phyloP scores from a whole-genome alignment of 768 basidiomycete species.

The Strobilomyces confusus region DNA sequence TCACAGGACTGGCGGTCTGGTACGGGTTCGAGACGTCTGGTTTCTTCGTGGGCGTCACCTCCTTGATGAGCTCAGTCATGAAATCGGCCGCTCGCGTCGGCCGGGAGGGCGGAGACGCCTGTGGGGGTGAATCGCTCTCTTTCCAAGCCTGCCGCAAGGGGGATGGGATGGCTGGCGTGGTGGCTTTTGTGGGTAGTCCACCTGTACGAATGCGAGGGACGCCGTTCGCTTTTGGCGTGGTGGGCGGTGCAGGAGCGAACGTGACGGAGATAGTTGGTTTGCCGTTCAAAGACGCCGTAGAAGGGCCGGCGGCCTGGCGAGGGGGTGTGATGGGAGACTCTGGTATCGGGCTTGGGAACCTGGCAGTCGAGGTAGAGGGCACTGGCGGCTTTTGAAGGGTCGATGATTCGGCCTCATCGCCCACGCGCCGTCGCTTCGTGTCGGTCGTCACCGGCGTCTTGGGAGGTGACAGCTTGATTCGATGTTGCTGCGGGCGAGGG shows the following conservation, averaged over 20 bases:
- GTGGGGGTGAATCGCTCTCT: conserved; percentile 38
- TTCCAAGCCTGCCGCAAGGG: conserved; percentile 75
- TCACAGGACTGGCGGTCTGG: conserved; percentile 65
- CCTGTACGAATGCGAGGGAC: conserved; percentile 39
- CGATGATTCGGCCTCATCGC: conserved; percentile 38
- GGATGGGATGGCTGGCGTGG: conserved; percentile 64
- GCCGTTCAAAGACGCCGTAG: conserved; percentile 26
- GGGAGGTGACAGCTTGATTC: conserved; percentile 40
- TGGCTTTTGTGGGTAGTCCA: conserved; percentile 43
- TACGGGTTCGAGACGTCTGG: conserved; percentile 77
- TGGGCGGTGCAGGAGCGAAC: conserved; percentile 16
- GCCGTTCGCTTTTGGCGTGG: conserved; percentile 28
- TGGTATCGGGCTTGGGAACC: conserved; percentile 23
- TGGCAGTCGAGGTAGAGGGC: conserved; percentile 25
- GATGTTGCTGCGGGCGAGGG: conserved; percentile 44
- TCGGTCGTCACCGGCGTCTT: conserved; percentile 41
- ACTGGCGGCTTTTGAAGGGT: conserved; percentile 31
- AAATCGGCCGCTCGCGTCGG: conserved; percentile 66
- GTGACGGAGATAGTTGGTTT: conserved; percentile 24
- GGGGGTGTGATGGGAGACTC: conserved; percentile 34
- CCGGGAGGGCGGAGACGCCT: conserved; percentile 29
- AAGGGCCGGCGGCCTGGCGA: conserved; percentile 23
- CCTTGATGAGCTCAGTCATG: conserved; percentile 68
- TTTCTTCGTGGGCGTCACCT: conserved; percentile 59
- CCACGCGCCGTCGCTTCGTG: conserved; percentile 60